These are phyloP conservation scores for Zalaria sp. DNA, from an alignment of 2,329 filamentous ascomycete genomes.

Conservation along the genomic window DNA sequence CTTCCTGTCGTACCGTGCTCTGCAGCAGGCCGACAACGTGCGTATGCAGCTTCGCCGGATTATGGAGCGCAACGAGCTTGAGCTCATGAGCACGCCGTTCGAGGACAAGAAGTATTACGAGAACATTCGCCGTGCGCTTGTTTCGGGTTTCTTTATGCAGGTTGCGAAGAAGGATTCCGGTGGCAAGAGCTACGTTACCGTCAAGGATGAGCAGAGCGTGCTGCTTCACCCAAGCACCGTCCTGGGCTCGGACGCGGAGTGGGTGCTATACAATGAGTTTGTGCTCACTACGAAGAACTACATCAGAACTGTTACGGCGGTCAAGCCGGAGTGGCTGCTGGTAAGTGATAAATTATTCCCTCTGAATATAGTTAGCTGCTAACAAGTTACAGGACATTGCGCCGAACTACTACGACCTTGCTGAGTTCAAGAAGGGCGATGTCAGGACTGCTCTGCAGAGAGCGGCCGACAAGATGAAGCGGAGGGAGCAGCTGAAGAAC, in stretches of 20 bases:
- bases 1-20: constrained; percentile 77
- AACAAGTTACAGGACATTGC: constrained; percentile 62
- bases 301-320: constrained; percentile 81
- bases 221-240: constrained; percentile 89
- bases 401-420: constrained; percentile 79
- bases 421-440: constrained; percentile 70
- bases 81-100: constrained; percentile 78
- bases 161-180: constrained; percentile 84
- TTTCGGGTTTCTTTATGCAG: constrained; percentile 98
- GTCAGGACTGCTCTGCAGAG: constrained; percentile 54
- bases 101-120: constrained; percentile 96
- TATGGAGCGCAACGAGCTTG: constrained; percentile 84
- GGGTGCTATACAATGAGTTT: constrained; percentile 98
- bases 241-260: constrained; percentile 76
- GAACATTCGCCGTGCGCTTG: constrained; percentile 85
- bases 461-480: constrained; percentile 37
- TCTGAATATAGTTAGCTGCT: constrained; percentile 9
- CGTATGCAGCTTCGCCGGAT: constrained; percentile 83
- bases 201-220: constrained; percentile 93
- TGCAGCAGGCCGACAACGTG: constrained; percentile 89
- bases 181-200: constrained; percentile 83
- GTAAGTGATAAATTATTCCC: constrained; percentile 35
- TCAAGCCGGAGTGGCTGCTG: constrained; percentile 88
- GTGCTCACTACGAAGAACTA: constrained; percentile 98
- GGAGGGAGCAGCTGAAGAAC: constrained; percentile 3